These are phyloP conservation scores for Ustilago xerochloae DNA, from an alignment of 1,284 basidiomycete genomes.

Conservation along the genomic window DNA sequence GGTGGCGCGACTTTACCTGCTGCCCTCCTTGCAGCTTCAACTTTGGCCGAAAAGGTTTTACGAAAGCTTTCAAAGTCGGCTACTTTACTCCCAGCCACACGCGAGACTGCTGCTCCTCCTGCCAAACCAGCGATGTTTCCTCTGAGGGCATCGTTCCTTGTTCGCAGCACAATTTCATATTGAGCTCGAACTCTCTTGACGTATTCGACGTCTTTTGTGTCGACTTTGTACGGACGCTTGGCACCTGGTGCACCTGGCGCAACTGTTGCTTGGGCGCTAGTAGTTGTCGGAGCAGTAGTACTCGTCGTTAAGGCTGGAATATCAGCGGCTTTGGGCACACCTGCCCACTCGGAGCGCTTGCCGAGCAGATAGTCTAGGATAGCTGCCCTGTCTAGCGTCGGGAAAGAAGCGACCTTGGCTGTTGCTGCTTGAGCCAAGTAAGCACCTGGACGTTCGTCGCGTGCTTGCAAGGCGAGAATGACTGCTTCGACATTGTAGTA, in stretches of 20 bases:
- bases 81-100: conserved; percentile 18
- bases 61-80: conserved; percentile 50
- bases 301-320: conserved; percentile 14
- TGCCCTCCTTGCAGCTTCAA: conserved; percentile 54
- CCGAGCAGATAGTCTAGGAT: conserved; percentile 63
- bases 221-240: conserved; percentile 61
- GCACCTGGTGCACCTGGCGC: conserved; percentile 16
- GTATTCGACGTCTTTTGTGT: conserved; percentile 60
- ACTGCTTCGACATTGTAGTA: conserved; percentile 61
- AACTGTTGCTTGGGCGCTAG: conserved; percentile 17
- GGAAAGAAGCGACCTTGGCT: conserved; percentile 54
- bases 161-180: conserved; percentile 58
- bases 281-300: conserved; percentile 1
- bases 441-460: conserved; percentile 56
- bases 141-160: conserved; percentile 54
- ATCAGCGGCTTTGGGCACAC: conserved; percentile 34
- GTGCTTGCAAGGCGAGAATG: conserved; percentile 58
- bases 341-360: conserved; percentile 55
- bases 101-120: conserved; percentile 29
- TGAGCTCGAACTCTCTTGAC: conserved; percentile 57
- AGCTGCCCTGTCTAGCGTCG: conserved; percentile 55
- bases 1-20: conserved; percentile 40
- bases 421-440: conserved; percentile 61
- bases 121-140: conserved; percentile 39
- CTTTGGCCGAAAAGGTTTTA: conserved; percentile 38